A percentile compares a stretch with the other conserved stretches of the same genome.
Conservation (phyloP, 768 basidiomycete species). For the Phylloporus arenicola region DNA sequence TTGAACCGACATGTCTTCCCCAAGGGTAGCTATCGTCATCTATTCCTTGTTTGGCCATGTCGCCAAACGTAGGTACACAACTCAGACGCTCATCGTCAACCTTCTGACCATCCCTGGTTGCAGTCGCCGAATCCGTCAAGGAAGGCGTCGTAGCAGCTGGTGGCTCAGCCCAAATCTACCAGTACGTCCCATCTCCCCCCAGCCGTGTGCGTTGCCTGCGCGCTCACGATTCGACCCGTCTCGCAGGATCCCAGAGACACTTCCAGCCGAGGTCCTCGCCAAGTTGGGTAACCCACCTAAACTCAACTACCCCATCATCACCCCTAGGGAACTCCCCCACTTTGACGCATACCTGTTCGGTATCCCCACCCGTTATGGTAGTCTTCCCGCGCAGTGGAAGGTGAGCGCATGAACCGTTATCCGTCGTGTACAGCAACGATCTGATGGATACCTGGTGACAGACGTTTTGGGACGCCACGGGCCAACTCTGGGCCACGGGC, state of each 20-base stretch:
- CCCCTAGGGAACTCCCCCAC: constrained; percentile 9
- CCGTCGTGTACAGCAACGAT: background rate
- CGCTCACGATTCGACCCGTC: too few species aligned
- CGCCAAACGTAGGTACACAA: constrained; percentile 47
- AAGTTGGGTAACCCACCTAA: constrained; percentile 70
- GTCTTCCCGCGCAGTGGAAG: constrained; percentile 55
- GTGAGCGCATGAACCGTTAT: constrained; percentile 27
- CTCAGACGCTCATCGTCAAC: background rate
- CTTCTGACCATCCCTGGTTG: background rate
- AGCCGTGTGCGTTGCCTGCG: too few species aligned
- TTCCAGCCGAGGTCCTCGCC: constrained; percentile 57
- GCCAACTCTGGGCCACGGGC: constrained; percentile 19
- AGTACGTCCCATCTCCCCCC: constrained; percentile 39
- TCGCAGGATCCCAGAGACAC: constrained; percentile 70
- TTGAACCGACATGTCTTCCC: constrained; percentile 37
- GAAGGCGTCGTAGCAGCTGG: constrained; percentile 44
- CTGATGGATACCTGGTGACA: constrained; percentile 21
- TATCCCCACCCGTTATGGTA: constrained; percentile 42
- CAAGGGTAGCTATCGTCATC: constrained; percentile 61
- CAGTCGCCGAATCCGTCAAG: constrained; percentile 60
- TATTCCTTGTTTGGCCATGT: constrained; percentile 76
- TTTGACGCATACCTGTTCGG: constrained; percentile 42
- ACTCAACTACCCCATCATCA: constrained; percentile 44
- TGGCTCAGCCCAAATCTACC: constrained; percentile 48
- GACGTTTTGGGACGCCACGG: constrained; percentile 75